A percentile compares a stretch with the other conserved stretches of the same genome.
These are phyloP conservation scores for Rhodotorula sp. DNA, from an alignment of 1,284 basidiomycete species.

Conservation along the genomic window DNA sequence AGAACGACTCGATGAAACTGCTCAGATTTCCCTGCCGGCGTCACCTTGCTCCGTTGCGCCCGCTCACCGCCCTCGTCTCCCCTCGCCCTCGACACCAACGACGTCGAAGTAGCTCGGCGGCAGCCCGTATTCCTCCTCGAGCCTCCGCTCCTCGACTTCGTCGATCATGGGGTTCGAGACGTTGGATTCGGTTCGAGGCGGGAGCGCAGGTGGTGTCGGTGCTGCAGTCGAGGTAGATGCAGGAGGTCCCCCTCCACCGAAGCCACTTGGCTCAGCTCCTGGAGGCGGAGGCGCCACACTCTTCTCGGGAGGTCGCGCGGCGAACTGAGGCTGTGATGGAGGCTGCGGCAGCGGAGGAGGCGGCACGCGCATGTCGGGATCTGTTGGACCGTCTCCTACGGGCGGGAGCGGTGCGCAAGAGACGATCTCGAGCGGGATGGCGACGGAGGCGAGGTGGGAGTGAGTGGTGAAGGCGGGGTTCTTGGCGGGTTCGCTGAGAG, in stretches of 20 bases:
- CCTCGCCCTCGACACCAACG: conserved; percentile 2
- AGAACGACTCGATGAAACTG: no score
- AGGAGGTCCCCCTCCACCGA: no score
- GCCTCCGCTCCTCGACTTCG: conserved; percentile 2
- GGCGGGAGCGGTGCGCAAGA: conserved; percentile 10
- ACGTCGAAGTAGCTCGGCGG: conserved; percentile 32
- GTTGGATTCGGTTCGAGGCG: neutral
- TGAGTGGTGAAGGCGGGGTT: conserved; percentile 1
- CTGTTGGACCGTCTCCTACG: neutral
- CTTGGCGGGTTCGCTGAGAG: neutral
- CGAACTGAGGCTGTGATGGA: neutral
- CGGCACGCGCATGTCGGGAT: no score
- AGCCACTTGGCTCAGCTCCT: no score
- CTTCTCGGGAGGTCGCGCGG: neutral
- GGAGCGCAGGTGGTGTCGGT: neutral
- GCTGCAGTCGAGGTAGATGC: neutral
- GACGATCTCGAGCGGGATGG: conserved; percentile 24
- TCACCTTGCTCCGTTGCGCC: no score
- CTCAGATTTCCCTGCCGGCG: no score
- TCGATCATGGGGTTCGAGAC: neutral
- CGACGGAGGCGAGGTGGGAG: conserved; percentile 10
- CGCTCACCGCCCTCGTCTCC: neutral
- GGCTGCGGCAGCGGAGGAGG: neutral
- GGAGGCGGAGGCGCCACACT: neutral
- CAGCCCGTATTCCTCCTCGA: conserved; percentile 22